Base-by-base conservation (phyloP, 106 monocot genomes). In the Apostasia shenzhenica region DNA sequence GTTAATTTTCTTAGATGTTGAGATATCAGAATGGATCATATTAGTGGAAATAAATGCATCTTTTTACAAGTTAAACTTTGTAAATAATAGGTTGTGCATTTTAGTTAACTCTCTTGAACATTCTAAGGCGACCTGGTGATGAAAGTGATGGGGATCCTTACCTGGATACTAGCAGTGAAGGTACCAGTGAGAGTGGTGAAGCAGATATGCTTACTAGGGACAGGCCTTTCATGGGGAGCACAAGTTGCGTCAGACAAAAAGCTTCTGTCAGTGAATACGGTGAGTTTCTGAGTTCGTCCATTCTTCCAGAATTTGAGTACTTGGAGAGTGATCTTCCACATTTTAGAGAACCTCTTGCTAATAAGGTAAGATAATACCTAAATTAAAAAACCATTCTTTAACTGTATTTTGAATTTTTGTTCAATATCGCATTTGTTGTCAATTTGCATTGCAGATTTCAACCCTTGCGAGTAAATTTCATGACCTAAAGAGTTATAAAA, bases 291-390 rank as follows among this genome's bases (percentile, higher is more conserved):
- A 74, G 59, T 54, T 63, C 78, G 59, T 66, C 75, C n/a, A 70
- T 54, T 7, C 59, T 43, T 62, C 85, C 85, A 41, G 57, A 80
- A 51, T 95, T 88, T 67, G 81, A 95, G 71, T 91, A 86, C 72
- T n/a, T 95, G 38, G 94, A 85, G 73, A 81, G 75, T 70, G 81
- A 86, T 47, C 71, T 81, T 52, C 94, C 94, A 48, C 82, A 84
- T 79, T 77, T 77, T 51, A 74, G 94, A 71, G 94, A 88, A 74
- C 94, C 94, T 41, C 75, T 95, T 43, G 74, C 86, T 52, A 78
- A 88, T 72, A 95, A 95, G 91, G 94, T 73, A 72, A 63, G 79
- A 58, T 13, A 47, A 38, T 40, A 54, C 6, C 53, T 69, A 46
- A 52, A 45, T 8, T 14, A 3, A 54, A 6, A 48, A 59, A 41